Conservation (phyloP, 2,329 filamentous ascomycete genomes). For the Paecilomyces sp. region DNA sequence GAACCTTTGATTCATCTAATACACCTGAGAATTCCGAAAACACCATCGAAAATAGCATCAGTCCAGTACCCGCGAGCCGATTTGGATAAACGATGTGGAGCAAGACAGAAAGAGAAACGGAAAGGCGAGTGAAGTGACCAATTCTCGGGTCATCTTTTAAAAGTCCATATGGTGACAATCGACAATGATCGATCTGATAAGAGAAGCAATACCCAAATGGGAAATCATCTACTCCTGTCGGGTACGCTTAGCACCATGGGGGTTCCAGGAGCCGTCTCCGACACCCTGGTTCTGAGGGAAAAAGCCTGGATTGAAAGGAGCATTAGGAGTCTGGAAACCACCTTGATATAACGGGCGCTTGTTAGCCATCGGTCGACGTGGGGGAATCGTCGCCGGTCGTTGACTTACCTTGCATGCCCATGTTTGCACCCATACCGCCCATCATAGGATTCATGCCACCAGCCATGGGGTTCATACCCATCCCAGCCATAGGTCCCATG, state of each 20-base stretch:
- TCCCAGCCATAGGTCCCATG: conserved; percentile 46
- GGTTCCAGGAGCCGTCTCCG: conserved; percentile 64
- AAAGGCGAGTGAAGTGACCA: conserved; percentile 12
- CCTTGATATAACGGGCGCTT: conserved; percentile 29
- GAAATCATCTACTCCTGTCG: conserved; percentile 55
- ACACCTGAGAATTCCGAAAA: conserved; percentile 15
- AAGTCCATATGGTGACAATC: not conserved
- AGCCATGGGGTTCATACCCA: conserved; percentile 48
- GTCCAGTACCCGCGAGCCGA: not conserved
- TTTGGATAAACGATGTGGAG: not conserved
- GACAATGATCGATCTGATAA: conserved; percentile 2
- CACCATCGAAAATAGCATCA: conserved; percentile 3
- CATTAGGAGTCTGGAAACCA: conserved; percentile 62
- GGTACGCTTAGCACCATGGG: conserved; percentile 72
- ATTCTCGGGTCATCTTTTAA: not conserved
- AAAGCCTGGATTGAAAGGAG: conserved; percentile 67
- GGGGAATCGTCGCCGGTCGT: conserved; percentile 15
- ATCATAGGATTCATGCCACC: conserved; percentile 55
- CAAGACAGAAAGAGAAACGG: not conserved
- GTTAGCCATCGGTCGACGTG: conserved; percentile 11
- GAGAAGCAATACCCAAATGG: not conserved
- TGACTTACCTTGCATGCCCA: conserved; percentile 43
- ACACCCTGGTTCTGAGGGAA: conserved; percentile 50
- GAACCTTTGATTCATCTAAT: conserved; percentile 18
- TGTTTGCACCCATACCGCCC: conserved; percentile 39